Evolutionary conservation across 495 filamentous ascomycete genomes (phyloP).

Genomic region (Hypomontagnella monticulosa): DNA sequence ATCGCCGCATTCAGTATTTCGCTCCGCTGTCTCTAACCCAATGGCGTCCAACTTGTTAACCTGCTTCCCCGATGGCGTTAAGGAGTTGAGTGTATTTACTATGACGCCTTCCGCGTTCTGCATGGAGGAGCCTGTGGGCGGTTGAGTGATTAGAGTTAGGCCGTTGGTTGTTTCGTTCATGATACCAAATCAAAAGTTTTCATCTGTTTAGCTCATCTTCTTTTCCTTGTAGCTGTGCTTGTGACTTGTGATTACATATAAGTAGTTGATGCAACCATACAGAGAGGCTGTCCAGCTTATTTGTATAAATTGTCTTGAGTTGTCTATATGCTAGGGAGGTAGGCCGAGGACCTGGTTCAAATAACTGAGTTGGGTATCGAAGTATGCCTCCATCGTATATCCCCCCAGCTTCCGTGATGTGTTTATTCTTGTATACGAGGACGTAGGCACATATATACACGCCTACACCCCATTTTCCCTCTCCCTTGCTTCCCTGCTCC

Average conservation of each 20-base stretch:
- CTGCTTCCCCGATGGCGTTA: background rate
- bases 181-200: constrained; percentile 38
- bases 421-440: too few relatives aligned
- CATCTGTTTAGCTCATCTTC: background rate
- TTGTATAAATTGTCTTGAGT: background rate
- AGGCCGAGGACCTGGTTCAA: background rate
- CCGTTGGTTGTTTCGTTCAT: constrained; percentile 5
- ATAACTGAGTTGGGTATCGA: constrained; percentile 41
- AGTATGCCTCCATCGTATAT: constrained; percentile 7
- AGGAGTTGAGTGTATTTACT: background rate
- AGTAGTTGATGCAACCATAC: too few relatives aligned
- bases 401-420: background rate
- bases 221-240: background rate
- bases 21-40: too few relatives aligned
- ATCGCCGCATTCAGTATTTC: constrained; percentile 2
- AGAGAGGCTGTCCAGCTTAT: background rate
- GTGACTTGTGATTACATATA: too few relatives aligned
- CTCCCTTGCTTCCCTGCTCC: background rate
- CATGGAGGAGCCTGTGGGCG: background rate
- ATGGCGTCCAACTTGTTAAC: background rate
- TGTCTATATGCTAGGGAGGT: background rate
- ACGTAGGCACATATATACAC: background rate
- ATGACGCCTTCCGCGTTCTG: background rate
- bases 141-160: background rate
- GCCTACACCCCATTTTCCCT: background rate